These are phyloP conservation scores for Arachis monticola DNA, from an alignment of 331 rosid species.

Conservation along the genomic window DNA sequence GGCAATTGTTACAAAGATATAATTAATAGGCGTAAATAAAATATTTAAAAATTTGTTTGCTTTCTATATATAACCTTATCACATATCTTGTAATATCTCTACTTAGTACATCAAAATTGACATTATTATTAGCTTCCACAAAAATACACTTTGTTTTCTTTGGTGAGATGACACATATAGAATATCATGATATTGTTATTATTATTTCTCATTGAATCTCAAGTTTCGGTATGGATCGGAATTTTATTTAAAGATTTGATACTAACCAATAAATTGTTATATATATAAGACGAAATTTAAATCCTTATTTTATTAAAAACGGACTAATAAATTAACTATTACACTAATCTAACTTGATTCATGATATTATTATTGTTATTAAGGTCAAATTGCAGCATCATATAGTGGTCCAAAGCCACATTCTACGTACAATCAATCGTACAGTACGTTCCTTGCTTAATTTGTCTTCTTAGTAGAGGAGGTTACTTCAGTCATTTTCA, in stretches of 20 bases:
- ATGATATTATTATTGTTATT: background rate
- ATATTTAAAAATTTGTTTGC: slow-evolving; percentile 8
- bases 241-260: too few relatives aligned
- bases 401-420: slow-evolving; percentile 39
- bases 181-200: too few relatives aligned
- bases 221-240: too few relatives aligned
- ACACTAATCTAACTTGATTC: too few relatives aligned
- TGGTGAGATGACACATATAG: background rate
- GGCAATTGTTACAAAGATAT: slow-evolving; percentile 8
- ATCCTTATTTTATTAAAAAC: too few relatives aligned
- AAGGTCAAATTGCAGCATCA: slow-evolving; percentile 37
- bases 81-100: background rate
- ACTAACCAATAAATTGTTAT: too few relatives aligned
- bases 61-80: background rate
- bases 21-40: slow-evolving; percentile 13
- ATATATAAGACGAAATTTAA: too few relatives aligned
- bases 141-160: slow-evolving; percentile 5
- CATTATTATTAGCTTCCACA: background rate
- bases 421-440: background rate
- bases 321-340: too few relatives aligned
- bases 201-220: background rate
- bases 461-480: slow-evolving; percentile 26
- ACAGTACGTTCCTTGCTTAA: background rate
- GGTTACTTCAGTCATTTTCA: slow-evolving; percentile 35
- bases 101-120: background rate